Base-by-base conservation (phyloP, 768 basidiomycete genomes). In the Auricularia cornea region DNA sequence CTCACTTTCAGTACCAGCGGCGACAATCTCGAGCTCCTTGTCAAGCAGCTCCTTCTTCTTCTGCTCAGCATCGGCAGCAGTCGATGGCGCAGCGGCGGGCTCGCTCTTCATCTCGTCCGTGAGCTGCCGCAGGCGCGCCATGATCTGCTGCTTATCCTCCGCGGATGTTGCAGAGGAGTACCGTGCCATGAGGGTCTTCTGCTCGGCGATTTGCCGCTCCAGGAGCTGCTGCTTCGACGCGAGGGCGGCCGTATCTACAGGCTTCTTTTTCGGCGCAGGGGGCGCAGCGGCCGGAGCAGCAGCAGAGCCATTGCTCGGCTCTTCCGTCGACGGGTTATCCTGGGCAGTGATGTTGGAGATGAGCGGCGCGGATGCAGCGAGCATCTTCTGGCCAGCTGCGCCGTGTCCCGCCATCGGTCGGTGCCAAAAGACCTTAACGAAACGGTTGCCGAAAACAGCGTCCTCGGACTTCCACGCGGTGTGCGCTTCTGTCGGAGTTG, bases 341-440 rank as follows among this genome's bases (percentile, higher is more conserved):
- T 40, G 16, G 5, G 57, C 18, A 11, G 70, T 68, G 59, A 90
- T 80, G 66, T 85, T 88, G 32, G 89, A 87, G 11, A 96, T 80
- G 11, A 90, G 69, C 2, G 86, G 82, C 8, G 91, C 92, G 31
- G 89, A 90, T 3, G 90, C 91, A 16, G 90, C 92, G 64, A 98
- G 76, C 78, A 88, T 84, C 66, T 88, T 82, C 59, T 84, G 78
- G 2, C 94, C 94, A 20, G 78, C 80, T 66, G 85, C 86, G 8
- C 94, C 94, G 69, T 94, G 90, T 0, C 95, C 94, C 61, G 90
- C 91, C 85, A 94, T 84, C 6, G 93, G 94, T 63, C 90, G 82
- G 75, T 96, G 93, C 94, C 95, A 97, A 69, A 96, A 92, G 35
- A 97, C 81, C 75, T 95, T 96, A 67, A 97, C 94, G 72, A 97